Conservation (phyloP, 2,329 filamentous ascomycete species). For the Penicillium sp. region DNA sequence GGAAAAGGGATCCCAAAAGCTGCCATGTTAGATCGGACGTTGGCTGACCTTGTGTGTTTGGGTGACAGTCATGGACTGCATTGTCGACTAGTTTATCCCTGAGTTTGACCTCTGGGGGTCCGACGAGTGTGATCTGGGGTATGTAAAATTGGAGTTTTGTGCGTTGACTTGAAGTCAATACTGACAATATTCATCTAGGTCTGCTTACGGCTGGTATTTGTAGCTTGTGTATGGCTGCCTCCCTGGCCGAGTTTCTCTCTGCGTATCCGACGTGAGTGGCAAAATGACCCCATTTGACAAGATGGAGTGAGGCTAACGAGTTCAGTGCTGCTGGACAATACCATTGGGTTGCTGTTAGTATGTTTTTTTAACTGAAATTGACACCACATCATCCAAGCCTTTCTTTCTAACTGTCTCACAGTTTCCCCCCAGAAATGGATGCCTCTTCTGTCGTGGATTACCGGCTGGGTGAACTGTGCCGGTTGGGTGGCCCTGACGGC, state of each 20-base stretch:
- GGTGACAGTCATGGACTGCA: conserved; percentile 60
- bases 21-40: background rate
- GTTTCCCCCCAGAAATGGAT: conserved; percentile 65
- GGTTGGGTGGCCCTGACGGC: conserved; percentile 72
- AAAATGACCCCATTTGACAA: background rate
- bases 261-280: conserved; percentile 58
- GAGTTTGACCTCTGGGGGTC: conserved; percentile 71
- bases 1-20: background rate
- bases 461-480: conserved; percentile 71
- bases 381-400: no score
- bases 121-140: conserved; percentile 76
- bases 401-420: conserved; percentile 24
- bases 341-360: conserved; percentile 67
- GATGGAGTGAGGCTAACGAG: conserved; percentile 16
- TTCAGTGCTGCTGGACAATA: conserved; percentile 65
- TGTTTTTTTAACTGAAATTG: conserved; percentile 11
- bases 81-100: conserved; percentile 62
- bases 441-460: conserved; percentile 69
- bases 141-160: conserved; percentile 4
- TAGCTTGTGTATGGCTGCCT: conserved; percentile 71
- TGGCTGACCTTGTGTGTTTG: conserved; percentile 1
- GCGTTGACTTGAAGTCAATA: background rate
- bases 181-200: conserved; percentile 25
- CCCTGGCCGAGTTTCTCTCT: conserved; percentile 72
- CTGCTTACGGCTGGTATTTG: conserved; percentile 66